Base-by-base conservation (phyloP, 2,329 filamentous ascomycete genomes). In the Cercospora citrullina region DNA sequence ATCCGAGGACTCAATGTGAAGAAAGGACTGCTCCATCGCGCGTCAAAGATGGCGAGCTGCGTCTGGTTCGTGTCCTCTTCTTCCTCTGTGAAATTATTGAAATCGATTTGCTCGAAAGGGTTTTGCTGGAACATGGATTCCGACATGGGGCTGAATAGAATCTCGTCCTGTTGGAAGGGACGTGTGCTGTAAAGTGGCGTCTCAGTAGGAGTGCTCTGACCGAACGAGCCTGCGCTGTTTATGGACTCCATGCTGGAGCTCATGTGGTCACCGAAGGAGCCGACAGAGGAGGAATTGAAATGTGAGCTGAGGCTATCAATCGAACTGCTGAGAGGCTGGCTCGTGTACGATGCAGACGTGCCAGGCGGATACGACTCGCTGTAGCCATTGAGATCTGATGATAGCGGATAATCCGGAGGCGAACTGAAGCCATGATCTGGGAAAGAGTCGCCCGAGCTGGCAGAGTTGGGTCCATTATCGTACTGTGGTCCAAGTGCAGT, bases 1-100 rank as follows among this genome's bases (percentile, higher is more conserved):
- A 96, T 90, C 76, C 93, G 91, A 67, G 90, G 88, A 69, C 92
- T 89, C 74, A 92, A 82, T 73, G 84, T 82, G 87, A 81, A 76
- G 85, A 86, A 79, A 5, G 77, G 75, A 36, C 69, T 75, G 65
- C 72, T 73, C 68, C 77, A 79, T 36, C 76, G 73, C 3, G 74
- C 48, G n/a, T 78, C 74, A 12, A 76, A 68, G 1, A 79, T 65
- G 5, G 72, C 64, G 9, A 78, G 53, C 39, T 60, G 60, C 26
- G 68, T 61, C n/a, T 45, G 66, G 28, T 63, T 63, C 28, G 72
- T 68, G 9, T 73, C 71, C 39, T 75, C 72, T 16, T 72, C 63
- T 23, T 73, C 67, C n/a, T 68, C 68, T 30, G 73, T 68, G 5
- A 69, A 60, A n/a, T 63, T 36, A 18, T 58, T 55, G 31, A 64